Evolutionary conservation across 352 stramenopile genomes (phyloP), one percentile per base, ranked within the genome.

Genomic region (Lagenidium giganteum): DNA sequence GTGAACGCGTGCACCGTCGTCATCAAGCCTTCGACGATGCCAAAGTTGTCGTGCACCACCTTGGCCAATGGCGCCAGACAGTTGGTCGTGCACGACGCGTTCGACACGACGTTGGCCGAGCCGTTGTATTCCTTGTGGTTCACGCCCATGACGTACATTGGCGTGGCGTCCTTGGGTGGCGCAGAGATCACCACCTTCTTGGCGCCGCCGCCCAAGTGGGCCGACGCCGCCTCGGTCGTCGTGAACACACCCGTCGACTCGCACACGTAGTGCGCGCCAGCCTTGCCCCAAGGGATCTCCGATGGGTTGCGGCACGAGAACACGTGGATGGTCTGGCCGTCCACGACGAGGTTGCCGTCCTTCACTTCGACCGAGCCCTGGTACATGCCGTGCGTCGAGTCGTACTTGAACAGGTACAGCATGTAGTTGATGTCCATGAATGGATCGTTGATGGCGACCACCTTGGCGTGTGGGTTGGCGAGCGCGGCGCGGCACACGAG

Each of bases 161-260:
- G 92, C 28, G 87, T 92, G 70, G 93, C 79, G 26, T 68, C 42
- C 61, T 90, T 93, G 30, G 92, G 89, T n/a, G 93, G 93, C 18
- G 93, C 93, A 27, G 86, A 97, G 56, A 98, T 97, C 48, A 98
- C 57, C 31, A 98, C 91, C 72, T 98, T 98, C 75, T 96, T 97
- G 58, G 83, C 84, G 26, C 91, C 91, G 47, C 83, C 86, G 18
- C 70, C 53, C 51, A 97, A 71, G 67, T 97, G 91, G n/a, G 64
- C 62, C 9, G 51, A 67, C 30, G 81, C 83, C 47, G 67, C 73
- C 33, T 93, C 84, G 9, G 61, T 90, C 20, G 81, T 95, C 28
- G 87, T 88, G 84, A 98, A 98, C 29, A 96, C 74, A 48, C 92
- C 92, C 11, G 93, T 97, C 60, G 89, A 97, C 64, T 98, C 93